Conservation (phyloP, 352 stramenopile genomes). For the Nothophytophthora sp. region DNA sequence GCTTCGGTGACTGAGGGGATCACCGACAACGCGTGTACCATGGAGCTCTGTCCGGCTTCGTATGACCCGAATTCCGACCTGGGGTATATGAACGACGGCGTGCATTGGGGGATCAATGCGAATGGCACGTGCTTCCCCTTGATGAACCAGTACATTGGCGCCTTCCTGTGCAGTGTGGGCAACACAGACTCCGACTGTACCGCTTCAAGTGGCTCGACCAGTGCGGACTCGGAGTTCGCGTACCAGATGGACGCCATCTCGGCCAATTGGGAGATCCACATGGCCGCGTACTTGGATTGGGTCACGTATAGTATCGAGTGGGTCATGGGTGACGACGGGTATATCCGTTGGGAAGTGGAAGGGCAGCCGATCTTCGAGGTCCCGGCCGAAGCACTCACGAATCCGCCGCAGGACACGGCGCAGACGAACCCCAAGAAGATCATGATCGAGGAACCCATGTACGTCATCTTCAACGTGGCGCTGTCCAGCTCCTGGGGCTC, state of each 20-base stretch:
- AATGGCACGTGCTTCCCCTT: conserved; percentile 27
- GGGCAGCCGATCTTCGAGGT: conserved; percentile 60
- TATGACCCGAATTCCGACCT: conserved; percentile 18
- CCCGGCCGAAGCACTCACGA: neutral
- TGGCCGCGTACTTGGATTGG: conserved; percentile 59
- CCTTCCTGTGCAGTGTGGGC: neutral
- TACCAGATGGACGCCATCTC: too few relatives aligned
- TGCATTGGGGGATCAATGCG: conserved; percentile 7
- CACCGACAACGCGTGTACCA: conserved; percentile 15
- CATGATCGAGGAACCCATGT: conserved; percentile 80
- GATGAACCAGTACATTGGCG: conserved; percentile 12
- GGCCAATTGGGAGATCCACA: conserved; percentile 60
- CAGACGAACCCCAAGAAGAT: conserved; percentile 70
- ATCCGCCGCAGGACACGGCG: too few relatives aligned
- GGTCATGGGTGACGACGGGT: conserved; percentile 20
- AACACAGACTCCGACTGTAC: conserved; percentile 44
- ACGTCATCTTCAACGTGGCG: too few relatives aligned
- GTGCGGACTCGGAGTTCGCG: conserved; percentile 8
- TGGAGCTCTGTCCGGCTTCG: conserved; percentile 15
- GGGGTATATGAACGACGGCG: conserved; percentile 3
- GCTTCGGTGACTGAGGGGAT: conserved; percentile 9
- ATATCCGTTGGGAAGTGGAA: conserved; percentile 49
- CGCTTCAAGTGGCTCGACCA: conserved; percentile 52
- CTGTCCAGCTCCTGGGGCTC: conserved; percentile 48
- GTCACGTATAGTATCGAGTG: conserved; percentile 28